Evolutionary conservation across 1,139 yeast species (phyloP).

Genomic region (Candida freyschussii): DNA sequence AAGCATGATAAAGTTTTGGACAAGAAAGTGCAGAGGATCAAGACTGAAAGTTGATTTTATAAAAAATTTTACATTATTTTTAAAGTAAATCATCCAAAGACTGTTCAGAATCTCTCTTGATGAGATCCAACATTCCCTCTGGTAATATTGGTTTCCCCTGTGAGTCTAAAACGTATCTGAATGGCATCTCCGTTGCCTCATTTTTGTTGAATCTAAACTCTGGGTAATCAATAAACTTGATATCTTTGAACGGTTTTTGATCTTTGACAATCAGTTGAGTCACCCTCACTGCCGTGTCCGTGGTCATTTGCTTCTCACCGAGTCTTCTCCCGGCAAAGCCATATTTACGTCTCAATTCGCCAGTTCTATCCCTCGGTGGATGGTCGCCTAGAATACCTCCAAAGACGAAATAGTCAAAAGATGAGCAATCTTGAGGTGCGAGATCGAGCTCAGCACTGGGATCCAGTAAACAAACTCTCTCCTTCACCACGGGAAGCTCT

Average conservation of each 20-base stretch:
- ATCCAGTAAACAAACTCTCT: conserved; percentile 75
- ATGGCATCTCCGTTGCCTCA: conserved; percentile 97
- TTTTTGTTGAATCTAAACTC: conserved; percentile 82
- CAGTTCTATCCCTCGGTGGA: conserved; percentile 94
- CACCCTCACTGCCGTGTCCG: conserved; percentile 93
- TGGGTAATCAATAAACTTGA: conserved; percentile 86
- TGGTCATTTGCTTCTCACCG: conserved; percentile 90
- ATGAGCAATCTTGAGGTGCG: conserved; percentile 57
- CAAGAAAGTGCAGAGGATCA: conserved; percentile 11
- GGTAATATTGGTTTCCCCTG: conserved; percentile 78
- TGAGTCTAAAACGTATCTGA: conserved; percentile 71
- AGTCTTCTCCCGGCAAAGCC: conserved; percentile 82
- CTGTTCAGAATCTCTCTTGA: conserved; percentile 78
- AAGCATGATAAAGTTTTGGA: conserved; percentile 14
- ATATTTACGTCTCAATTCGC: conserved; percentile 71
- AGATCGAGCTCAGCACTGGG: conserved; percentile 80
- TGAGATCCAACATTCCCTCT: conserved; percentile 82
- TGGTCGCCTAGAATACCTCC: conserved; percentile 97
- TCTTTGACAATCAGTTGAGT: conserved; percentile 71
- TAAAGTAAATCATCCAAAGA: conserved; percentile 47
- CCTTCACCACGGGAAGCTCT: conserved; percentile 30
- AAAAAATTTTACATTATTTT: background rate
- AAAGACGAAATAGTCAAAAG: conserved; percentile 83
- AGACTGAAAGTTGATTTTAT: background rate
- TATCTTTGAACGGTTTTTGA: conserved; percentile 54